Evolutionary conservation across 2,329 filamentous ascomycete species (phyloP), one percentile per base, ranked within the genome.

Genomic region (Alternaria triticina): DNA sequence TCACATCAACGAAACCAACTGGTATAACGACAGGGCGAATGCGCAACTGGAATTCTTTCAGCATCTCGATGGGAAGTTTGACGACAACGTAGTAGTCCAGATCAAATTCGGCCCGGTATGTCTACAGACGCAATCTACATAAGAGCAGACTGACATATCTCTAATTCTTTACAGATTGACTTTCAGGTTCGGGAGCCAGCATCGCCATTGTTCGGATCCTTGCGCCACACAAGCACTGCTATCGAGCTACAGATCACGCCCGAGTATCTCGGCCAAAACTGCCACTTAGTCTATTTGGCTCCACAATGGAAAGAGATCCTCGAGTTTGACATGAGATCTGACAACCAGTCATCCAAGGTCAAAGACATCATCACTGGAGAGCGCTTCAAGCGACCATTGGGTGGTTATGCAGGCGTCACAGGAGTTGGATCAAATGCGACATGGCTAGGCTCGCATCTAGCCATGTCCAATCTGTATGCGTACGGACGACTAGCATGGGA

Each of bases 191-290:
- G 90, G 36, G 90, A 92, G 74, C 87, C 90, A 1, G 79, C 84
- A 1, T 90, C 87, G 5, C 90, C 90, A 0, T 79, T 93, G 1
- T 91, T 92, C 65, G 84, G 83, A 6, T 82, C 85, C 49, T 70
- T 87, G 7, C 74, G 70, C 44, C 74, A 85, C 5, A 86, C 84
- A 1, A 83, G 76, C 49, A 80, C 76, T 4, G 87, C 88, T 0
- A 87, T 92, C 40, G 90, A 92, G 74, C 81, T 92, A 2, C 85
- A 91, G 72, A 84, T 92, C 17, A 84, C 86, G 0, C 90, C 91
- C 70, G 90, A 92, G 70, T 92, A 92, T 68, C 83, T 92, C 0
- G 90, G 90, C 0, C 90, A 92, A 73, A 89, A 92, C 72, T 85
- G 83, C 23, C 90, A 92, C 72, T 75, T 91, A 2, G 88, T 91